Conservation (phyloP, 176 grass and related monocot genomes). For the Avena insularis region DNA sequence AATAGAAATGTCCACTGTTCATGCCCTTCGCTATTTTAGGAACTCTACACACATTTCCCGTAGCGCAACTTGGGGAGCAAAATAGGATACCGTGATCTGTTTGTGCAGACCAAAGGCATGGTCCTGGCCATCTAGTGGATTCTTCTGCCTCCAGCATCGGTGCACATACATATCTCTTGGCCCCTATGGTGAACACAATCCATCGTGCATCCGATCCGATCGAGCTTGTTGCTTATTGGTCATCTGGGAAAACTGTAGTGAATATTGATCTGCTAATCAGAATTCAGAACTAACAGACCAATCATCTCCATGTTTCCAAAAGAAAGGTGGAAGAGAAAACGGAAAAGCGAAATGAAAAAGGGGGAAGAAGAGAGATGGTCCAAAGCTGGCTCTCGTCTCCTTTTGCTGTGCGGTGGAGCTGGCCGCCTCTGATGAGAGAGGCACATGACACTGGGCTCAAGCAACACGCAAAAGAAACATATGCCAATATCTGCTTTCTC, state of each 20-base stretch:
- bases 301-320: not conserved
- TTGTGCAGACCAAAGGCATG: slow-evolving; percentile 35
- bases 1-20: slow-evolving; percentile 41
- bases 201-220: not conserved
- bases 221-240: not conserved
- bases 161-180: not conserved
- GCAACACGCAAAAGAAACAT: slow-evolving; percentile 54
- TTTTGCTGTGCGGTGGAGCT: slow-evolving; percentile 65
- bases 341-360: not conserved
- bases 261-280: not conserved
- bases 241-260: not conserved
- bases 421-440: slow-evolving; percentile 59
- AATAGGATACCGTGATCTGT: slow-evolving; percentile 38
- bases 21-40: slow-evolving; percentile 22
- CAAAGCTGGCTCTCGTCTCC: slow-evolving; percentile 43
- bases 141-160: slow-evolving; percentile 20
- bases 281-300: not conserved
- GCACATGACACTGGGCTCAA: slow-evolving; percentile 66
- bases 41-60: not conserved
- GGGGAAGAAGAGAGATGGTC: slow-evolving; percentile 40
- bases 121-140: slow-evolving; percentile 26
- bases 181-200: slow-evolving; percentile 15
- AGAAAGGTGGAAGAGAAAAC: not conserved
- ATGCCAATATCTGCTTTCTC: slow-evolving; percentile 46
- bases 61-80: slow-evolving; percentile 48